Conservation (phyloP, 768 basidiomycete species). For the Hericium rajendrae region DNA sequence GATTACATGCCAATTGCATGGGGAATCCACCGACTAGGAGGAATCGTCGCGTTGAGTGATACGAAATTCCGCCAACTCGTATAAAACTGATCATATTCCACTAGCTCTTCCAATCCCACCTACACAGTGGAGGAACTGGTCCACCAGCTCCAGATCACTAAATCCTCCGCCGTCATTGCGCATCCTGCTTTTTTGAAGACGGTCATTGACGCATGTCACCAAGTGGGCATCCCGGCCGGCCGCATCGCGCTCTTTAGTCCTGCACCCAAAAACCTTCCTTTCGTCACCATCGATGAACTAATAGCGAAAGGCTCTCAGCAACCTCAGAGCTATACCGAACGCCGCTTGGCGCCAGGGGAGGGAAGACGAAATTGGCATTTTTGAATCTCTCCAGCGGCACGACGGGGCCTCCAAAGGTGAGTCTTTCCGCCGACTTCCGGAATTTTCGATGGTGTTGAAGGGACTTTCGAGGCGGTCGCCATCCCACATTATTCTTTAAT, state of each 20-base stretch:
- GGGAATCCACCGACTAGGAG: conserved; percentile 18
- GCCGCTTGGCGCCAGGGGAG: conserved; percentile 42
- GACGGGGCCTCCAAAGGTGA: conserved; percentile 40
- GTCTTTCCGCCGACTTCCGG: background rate
- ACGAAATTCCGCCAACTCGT: background rate
- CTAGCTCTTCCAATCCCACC: conserved; percentile 54
- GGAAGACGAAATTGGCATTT: conserved; percentile 52
- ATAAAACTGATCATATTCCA: background rate
- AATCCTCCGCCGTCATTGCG: conserved; percentile 18
- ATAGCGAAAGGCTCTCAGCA: conserved; percentile 31
- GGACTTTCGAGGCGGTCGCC: conserved; percentile 43
- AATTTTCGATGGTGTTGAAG: background rate
- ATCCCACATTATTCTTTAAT: conserved; percentile 57
- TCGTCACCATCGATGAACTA: conserved; percentile 24
- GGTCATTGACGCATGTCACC: conserved; percentile 22
- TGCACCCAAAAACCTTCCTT: background rate
- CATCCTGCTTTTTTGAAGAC: conserved; percentile 20
- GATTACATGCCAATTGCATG: conserved; percentile 12
- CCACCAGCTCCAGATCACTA: conserved; percentile 36
- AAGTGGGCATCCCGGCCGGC: conserved; percentile 21
- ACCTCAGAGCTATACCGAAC: conserved; percentile 34
- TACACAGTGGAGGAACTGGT: conserved; percentile 49
- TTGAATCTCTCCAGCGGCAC: conserved; percentile 70
- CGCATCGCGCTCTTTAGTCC: conserved; percentile 19
- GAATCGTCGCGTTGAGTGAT: conserved; percentile 14